These are phyloP conservation scores for Pseudogymnoascus sp. DNA, from an alignment of 2,329 filamentous ascomycete genomes.

Conservation along the genomic window DNA sequence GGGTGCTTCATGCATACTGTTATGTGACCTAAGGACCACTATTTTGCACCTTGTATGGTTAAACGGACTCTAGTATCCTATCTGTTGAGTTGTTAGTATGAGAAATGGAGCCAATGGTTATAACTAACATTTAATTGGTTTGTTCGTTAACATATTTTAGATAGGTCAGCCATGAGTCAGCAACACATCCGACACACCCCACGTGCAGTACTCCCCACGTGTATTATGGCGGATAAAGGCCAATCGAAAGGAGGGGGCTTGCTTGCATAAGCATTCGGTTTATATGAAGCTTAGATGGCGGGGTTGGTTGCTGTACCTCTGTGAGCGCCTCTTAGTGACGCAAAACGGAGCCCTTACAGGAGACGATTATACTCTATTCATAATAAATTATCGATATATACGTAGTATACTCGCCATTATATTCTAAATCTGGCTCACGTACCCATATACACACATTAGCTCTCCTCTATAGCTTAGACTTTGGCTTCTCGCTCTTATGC, in stretches of 20 bases:
- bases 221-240: too few relatives aligned
- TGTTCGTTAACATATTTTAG: neutral
- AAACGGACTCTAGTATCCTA: neutral
- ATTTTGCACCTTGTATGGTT: neutral
- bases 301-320: neutral
- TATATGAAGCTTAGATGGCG: neutral
- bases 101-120: neutral
- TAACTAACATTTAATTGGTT: neutral
- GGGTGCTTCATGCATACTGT: neutral
- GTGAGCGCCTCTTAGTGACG: neutral
- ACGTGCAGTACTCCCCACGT: too few relatives aligned
- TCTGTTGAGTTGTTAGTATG: neutral
- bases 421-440: neutral
- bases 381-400: neutral
- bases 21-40: neutral
- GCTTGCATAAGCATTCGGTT: too few relatives aligned
- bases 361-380: neutral
- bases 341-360: neutral
- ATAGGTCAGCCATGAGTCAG: neutral
- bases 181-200: too few relatives aligned
- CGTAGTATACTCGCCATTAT: neutral
- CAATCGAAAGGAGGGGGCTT: too few relatives aligned
- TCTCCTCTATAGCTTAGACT: conserved; percentile 33
- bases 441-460: neutral
- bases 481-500: conserved; percentile 56